Evolutionary conservation across 352 stramenopile species (phyloP), one percentile per base, ranked within the genome.

Genomic region (Pythium dissotocum): DNA sequence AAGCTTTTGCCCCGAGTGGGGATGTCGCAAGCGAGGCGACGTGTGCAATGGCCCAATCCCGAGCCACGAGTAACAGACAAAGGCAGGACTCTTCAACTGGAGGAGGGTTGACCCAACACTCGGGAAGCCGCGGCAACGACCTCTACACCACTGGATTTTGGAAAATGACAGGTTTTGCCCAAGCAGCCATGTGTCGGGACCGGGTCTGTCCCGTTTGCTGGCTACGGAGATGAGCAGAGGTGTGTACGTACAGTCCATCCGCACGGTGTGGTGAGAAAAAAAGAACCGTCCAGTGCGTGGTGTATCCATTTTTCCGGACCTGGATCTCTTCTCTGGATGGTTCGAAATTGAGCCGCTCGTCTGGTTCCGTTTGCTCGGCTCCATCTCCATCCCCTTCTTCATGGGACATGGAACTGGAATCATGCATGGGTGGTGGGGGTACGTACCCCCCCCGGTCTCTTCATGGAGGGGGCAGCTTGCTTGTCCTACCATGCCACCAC

Each of bases 181-280:
- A 70, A 63, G 63, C 63, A 60, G 12, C 63, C 55, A 64, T 63
- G 62, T 68, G 53, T 55, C 53, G 33, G 30, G 26, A 16, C 13
- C 6, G 7, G 16, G 7, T 16, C 13, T 57, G 62, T 56, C 62
- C 36, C 44, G 54, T 62, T 63, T 69, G 42, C 63, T 65, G 63
- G 59, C 56, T 70, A 64, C 63, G 57, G 35, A 49, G 63, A 70
- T 70, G 63, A 52, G 63, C 57, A 48, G 32, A 42, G 10, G n/a
- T 6, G 48, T 53, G 63, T 54, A 56, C 32, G 55, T 49, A 21
- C 49, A 57, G 42, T 51, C 24, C 42, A 16, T 51, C 24, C 42
- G 42, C 52, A 68, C 30, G 3, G 16, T 7, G 28, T n/a, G 13
- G 42, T 46, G 16, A 18, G 28, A 68, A 51, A 68, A 54, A 68